Conservation (phyloP, 306 rosid genomes). For the Phaseolus lunatus region DNA sequence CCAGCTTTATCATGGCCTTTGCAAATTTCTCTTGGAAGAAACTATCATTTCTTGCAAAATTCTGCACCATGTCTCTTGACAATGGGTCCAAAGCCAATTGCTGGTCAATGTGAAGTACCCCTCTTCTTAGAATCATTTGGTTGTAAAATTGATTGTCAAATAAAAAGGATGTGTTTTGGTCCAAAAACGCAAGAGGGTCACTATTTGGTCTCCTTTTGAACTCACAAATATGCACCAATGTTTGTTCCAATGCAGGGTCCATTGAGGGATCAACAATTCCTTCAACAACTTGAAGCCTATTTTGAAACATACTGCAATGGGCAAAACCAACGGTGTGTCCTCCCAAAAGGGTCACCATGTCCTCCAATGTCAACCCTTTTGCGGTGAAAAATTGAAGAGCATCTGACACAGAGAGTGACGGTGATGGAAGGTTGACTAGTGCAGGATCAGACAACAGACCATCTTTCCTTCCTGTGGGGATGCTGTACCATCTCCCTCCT, state of each 20-base stretch:
- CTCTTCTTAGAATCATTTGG: conserved; percentile 47
- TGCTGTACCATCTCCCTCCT: conserved; percentile 51
- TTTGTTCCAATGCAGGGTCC: conserved; percentile 52
- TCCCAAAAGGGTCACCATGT: conserved; percentile 70
- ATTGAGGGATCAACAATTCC: conserved; percentile 51
- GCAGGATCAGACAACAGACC: conserved; percentile 51
- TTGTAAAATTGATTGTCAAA: conserved; percentile 56
- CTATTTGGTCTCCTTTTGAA: not conserved
- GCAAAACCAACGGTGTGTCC: conserved; percentile 71
- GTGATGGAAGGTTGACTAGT: conserved; percentile 51
- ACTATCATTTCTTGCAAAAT: conserved; percentile 39
- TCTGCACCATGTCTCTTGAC: conserved; percentile 37
- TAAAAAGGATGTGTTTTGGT: conserved; percentile 44
- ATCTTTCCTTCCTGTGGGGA: conserved; percentile 59
- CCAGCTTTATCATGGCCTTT: conserved; percentile 57
- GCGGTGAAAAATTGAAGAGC: conserved; percentile 41
- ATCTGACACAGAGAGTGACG: conserved; percentile 41
- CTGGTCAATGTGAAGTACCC: conserved; percentile 61
- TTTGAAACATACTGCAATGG: conserved; percentile 50
- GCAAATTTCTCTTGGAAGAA: conserved; percentile 49
- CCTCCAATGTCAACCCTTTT: conserved; percentile 50
- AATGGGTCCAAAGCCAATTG: conserved; percentile 49
- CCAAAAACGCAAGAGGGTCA: conserved; percentile 51
- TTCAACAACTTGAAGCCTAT: conserved; percentile 41
- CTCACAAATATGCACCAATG: conserved; percentile 34